Percentiles rank a stretch among this genome's conserved stretches.
Evolutionary conservation across 164 flowering plant genomes (phyloP).

Genomic region (Umbellularia californica): DNA sequence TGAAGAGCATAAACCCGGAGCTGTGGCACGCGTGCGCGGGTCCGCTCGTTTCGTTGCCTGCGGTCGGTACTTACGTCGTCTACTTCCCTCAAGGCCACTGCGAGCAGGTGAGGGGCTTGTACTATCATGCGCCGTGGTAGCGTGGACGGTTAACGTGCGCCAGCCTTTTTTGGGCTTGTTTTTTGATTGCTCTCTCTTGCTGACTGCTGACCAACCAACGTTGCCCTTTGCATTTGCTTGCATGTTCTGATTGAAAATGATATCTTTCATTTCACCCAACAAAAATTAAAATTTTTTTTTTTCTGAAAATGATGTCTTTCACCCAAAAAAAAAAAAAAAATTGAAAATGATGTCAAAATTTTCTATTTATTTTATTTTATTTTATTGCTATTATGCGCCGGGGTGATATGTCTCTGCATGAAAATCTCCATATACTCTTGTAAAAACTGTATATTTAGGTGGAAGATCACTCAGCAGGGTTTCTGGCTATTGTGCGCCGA

Average conservation of each 20-base stretch:
- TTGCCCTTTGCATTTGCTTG: background rate
- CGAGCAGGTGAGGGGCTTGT: conserved; percentile 55
- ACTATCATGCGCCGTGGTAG: conserved; percentile 1
- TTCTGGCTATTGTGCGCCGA: too few relatives aligned
- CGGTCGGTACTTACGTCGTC: conserved; percentile 75
- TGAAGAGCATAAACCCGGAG: conserved; percentile 74
- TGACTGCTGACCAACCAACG: background rate
- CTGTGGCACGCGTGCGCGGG: conserved; percentile 97
- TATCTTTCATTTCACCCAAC: background rate
- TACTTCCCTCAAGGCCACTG: conserved; percentile 95
- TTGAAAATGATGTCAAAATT: too few relatives aligned
- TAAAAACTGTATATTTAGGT: too few relatives aligned
- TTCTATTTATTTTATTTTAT: too few relatives aligned
- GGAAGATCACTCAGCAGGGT: too few relatives aligned
- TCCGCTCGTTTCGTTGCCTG: conserved; percentile 71
- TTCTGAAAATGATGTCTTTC: background rate
- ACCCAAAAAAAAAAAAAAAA: too few relatives aligned
- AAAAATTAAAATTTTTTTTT: too few relatives aligned
- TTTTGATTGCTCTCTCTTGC: background rate
- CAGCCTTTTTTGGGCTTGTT: background rate
- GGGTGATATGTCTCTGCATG: too few relatives aligned
- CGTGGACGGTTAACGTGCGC: background rate
- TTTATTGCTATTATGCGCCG: too few relatives aligned
- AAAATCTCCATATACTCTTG: too few relatives aligned
- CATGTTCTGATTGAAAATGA: background rate